Evolutionary conservation across 345 rosid species (phyloP).

Genomic region (Acer negundo): DNA sequence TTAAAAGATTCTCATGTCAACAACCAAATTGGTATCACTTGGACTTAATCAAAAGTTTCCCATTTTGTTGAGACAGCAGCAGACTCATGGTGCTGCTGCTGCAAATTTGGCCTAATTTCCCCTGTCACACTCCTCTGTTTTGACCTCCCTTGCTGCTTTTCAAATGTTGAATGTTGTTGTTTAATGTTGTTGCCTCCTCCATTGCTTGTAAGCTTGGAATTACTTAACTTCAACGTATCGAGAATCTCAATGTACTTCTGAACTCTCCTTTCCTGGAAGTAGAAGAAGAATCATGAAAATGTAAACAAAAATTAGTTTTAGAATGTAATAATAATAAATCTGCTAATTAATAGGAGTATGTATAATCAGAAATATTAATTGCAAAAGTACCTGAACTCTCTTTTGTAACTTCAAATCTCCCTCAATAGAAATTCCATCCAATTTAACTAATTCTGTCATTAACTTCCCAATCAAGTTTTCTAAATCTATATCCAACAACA

Average conservation of each 20-base stretch:
- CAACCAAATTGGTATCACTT: not conserved
- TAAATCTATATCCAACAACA: conserved; percentile 39
- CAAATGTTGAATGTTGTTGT: conserved; percentile 25
- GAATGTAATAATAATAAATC: not conserved
- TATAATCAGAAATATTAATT: not conserved
- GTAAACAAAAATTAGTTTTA: not conserved
- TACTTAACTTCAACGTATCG: conserved; percentile 42
- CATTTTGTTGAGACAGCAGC: conserved; percentile 50
- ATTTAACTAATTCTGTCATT: conserved; percentile 48
- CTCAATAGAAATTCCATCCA: conserved; percentile 49
- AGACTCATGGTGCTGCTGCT: conserved; percentile 29
- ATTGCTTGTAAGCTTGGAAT: conserved; percentile 22
- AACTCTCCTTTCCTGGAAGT: conserved; percentile 43
- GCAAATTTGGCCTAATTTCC: conserved; percentile 15
- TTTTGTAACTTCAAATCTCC: conserved; percentile 58
- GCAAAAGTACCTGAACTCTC: conserved; percentile 45
- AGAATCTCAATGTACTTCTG: conserved; percentile 51
- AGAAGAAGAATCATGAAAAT: not conserved
- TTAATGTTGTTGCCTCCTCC: conserved; percentile 10
- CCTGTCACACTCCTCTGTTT: conserved; percentile 21
- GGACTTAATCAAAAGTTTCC: conserved; percentile 57
- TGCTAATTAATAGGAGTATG: not conserved
- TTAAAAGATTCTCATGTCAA: not conserved
- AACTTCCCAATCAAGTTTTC: conserved; percentile 42
- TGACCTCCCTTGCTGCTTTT: conserved; percentile 3